Evolutionary conservation across 1,139 yeast species (phyloP).

Genomic region (Kodamaea alishanica): DNA sequence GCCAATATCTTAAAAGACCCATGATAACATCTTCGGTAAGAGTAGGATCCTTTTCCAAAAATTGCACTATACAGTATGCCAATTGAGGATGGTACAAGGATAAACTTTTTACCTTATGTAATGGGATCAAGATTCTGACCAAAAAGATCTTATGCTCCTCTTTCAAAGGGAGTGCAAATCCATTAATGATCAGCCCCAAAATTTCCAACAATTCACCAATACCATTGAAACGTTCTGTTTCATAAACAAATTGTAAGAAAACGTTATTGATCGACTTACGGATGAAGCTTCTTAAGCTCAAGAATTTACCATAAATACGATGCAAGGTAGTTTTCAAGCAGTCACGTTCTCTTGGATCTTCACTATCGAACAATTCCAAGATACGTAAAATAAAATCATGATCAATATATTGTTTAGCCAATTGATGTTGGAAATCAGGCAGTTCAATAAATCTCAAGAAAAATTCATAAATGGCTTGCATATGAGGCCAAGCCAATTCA

Average conservation of each 20-base stretch:
- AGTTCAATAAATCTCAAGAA: constrained; percentile 89
- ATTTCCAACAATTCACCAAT: constrained; percentile 92
- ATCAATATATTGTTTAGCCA: constrained; percentile 91
- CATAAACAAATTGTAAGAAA: constrained; percentile 88
- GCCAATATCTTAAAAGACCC: constrained; percentile 95
- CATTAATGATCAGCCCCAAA: constrained; percentile 93
- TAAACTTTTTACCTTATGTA: constrained; percentile 87
- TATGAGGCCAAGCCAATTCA: constrained; percentile 98
- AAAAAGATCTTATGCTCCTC: constrained; percentile 94
- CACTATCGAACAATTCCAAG: constrained; percentile 89
- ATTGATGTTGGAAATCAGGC: constrained; percentile 89
- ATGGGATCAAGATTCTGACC: constrained; percentile 83
- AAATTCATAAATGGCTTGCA: constrained; percentile 94
- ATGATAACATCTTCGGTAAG: constrained; percentile 92
- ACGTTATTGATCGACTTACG: constrained; percentile 90
- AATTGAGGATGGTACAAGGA: constrained; percentile 93
- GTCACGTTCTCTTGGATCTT: constrained; percentile 95
- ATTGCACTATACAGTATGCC: constrained; percentile 95
- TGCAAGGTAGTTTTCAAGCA: constrained; percentile 92
- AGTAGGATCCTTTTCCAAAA: constrained; percentile 86
- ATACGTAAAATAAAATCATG: constrained; percentile 80
- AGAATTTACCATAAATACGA: constrained; percentile 91
- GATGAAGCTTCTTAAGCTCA: constrained; percentile 85
- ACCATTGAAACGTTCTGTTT: constrained; percentile 94
- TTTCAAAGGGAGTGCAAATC: constrained; percentile 94